Base-by-base conservation (phyloP, 108 stramenopile species). In the Seminavis robusta region DNA sequence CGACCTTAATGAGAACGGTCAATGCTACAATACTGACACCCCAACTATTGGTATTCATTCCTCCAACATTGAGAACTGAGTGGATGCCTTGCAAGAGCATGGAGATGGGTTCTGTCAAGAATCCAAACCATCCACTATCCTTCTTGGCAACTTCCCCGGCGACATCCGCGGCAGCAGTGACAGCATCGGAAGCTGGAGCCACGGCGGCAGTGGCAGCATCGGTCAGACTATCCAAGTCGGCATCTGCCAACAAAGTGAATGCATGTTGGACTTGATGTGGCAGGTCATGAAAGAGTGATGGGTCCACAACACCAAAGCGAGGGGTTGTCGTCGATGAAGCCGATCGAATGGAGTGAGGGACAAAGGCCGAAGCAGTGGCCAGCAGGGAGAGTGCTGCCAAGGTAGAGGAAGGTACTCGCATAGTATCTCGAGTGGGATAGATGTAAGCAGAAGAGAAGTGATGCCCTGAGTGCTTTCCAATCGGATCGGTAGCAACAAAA, bases 21-120 rank as follows among this genome's bases (percentile, higher is more conserved):
- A 98, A 77, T 50, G 51, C 65, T 63, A 98, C 79, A 63, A 98
- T 98, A 67, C 90, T 75, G 20, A 94, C 43, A 39, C 97, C 97
- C 87, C 95, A 96, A 4, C 93, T 59, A 54, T 96, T 73, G 21
- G 46, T 60, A 47, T 57, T 73, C 47, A 96, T 20, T 15, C 95
- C 95, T 20, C 84, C 53, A 15, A 59, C 50, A 24, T 74, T 66
- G 13, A 92, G 59, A 8, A 20, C 57, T 4, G 64, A 28, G 48
- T 95, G 94, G 53, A 92, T 88, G 15, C 65, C 15, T 34, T 86
- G 52, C 26, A 90, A 61, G 2, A 92, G 50, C 16, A 24, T 41
- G 55, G 77, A 71, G 54, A 84, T 92, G 30, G 90, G 88, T 16
- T 47, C 74, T 0, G 86, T 81, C 26, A 95, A 63, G 61, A 90